phyloP scores from a whole-genome alignment of 129 eudicot species.

The Scalesia atractyloides region DNA sequence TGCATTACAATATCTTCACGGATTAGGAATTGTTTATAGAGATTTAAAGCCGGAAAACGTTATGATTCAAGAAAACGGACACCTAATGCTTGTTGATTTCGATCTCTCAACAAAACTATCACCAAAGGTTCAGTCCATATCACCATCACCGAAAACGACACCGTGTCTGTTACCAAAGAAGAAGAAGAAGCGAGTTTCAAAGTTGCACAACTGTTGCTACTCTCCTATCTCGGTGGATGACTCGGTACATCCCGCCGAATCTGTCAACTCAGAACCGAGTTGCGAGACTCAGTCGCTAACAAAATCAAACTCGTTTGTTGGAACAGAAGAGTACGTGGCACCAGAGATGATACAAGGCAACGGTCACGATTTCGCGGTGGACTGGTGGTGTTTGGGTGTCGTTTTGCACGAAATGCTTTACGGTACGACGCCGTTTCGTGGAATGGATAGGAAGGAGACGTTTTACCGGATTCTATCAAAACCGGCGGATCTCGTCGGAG shows the following conservation, averaged over 20 bases:
- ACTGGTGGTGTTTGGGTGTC: constrained; percentile 90
- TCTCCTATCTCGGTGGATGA: constrained; percentile 47
- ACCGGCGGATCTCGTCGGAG: constrained; percentile 67
- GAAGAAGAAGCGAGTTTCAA: constrained; percentile 25
- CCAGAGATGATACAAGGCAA: constrained; percentile 83
- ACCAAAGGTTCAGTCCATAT: constrained; percentile 39
- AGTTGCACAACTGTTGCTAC: constrained; percentile 28
- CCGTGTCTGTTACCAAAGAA: constrained; percentile 26
- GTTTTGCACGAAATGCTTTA: constrained; percentile 80
- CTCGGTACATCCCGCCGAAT: constrained; percentile 41
- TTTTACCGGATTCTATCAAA: constrained; percentile 64
- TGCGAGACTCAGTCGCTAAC: constrained; percentile 39
- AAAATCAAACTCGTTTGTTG: constrained; percentile 91
- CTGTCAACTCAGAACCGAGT: constrained; percentile 22
- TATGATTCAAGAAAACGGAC: constrained; percentile 84
- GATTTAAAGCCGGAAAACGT: constrained; percentile 92
- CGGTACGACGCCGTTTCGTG: constrained; percentile 85
- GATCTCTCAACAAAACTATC: constrained; percentile 94
- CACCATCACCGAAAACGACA: constrained; percentile 1
- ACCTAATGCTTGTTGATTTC: constrained; percentile 85
- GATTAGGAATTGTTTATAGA: constrained; percentile 80
- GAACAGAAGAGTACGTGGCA: constrained; percentile 94
- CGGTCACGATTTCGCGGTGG: constrained; percentile 86
- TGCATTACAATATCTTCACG: constrained; percentile 87
- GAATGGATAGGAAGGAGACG: constrained; percentile 74